phyloP scores from a whole-genome alignment of 1,139 yeast species.

The Yamadazyma pseudoaaseri region DNA sequence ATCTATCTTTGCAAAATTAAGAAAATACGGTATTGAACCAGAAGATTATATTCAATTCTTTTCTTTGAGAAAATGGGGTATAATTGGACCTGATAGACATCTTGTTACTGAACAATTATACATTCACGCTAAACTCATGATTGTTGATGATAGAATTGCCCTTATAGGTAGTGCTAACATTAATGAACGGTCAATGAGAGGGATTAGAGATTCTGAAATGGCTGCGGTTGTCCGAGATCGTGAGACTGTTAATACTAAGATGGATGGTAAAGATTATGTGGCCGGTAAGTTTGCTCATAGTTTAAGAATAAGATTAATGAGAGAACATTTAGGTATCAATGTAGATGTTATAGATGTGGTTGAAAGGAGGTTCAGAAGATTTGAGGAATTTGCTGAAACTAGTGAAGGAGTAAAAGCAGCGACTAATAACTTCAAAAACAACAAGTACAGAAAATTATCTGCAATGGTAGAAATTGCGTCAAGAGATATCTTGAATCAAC shows the following conservation, averaged over 20 bases:
- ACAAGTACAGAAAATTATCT: constrained; percentile 41
- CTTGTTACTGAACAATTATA: constrained; percentile 89
- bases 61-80: constrained; percentile 94
- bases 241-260: constrained; percentile 66
- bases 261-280: constrained; percentile 78
- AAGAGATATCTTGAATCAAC: constrained; percentile 56
- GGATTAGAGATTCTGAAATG: constrained; percentile 89
- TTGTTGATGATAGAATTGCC: constrained; percentile 92
- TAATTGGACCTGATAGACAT: constrained; percentile 72
- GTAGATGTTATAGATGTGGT: constrained; percentile 84
- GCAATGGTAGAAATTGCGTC: constrained; percentile 76
- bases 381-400: constrained; percentile 55
- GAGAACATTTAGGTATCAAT: constrained; percentile 94
- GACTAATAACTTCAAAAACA: constrained; percentile 36
- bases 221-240: constrained; percentile 87
- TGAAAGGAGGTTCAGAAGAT: constrained; percentile 67
- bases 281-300: constrained; percentile 92
- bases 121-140: constrained; percentile 87
- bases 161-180: constrained; percentile 96
- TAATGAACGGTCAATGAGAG: constrained; percentile 94
- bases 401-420: constrained; percentile 43
- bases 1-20: constrained; percentile 83
- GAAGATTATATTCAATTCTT: constrained; percentile 89
- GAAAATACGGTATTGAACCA: constrained; percentile 80
- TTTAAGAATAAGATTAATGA: constrained; percentile 84